A percentile compares a stretch with the other conserved stretches of the same genome.
phyloP scores from a whole-genome alignment of 306 rosid species.

The Pachyrhizus erosus region DNA sequence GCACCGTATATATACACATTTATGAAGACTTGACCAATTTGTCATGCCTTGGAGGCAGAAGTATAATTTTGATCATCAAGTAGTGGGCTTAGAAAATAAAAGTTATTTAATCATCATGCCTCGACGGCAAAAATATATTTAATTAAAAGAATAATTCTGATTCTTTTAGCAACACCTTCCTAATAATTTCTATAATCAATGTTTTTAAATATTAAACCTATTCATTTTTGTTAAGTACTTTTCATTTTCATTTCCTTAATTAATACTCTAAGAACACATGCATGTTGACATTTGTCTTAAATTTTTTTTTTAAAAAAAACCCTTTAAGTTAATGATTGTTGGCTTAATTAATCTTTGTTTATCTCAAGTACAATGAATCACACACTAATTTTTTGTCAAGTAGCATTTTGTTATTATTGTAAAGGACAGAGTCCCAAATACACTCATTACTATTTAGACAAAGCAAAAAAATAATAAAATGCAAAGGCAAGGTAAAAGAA shows the following conservation, averaged over 20 bases:
- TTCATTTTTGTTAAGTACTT: background rate
- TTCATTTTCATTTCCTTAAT: background rate
- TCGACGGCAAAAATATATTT: conserved; percentile 10
- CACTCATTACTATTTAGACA: conserved; percentile 15
- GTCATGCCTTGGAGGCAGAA: conserved; percentile 27
- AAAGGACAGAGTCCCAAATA: conserved; percentile 46
- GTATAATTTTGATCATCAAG: background rate
- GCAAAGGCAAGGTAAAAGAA: background rate
- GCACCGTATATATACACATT: background rate
- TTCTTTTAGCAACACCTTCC: background rate
- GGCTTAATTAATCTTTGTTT: conserved; percentile 7
- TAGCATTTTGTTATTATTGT: conserved; percentile 37
- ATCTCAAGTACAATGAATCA: conserved; percentile 41
- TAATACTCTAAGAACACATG: background rate
- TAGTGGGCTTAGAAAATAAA: conserved; percentile 35
- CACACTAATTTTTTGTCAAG: conserved; percentile 27
- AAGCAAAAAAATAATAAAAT: background rate
- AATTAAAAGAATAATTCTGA: background rate
- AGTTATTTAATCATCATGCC: conserved; percentile 31
- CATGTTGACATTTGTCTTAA: background rate
- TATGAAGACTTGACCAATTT: background rate
- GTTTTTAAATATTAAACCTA: background rate
- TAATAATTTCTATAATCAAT: background rate
- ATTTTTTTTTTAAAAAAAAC: background rate
- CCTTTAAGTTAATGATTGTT: conserved; percentile 33